These are phyloP conservation scores for Helichrysum umbraculigerum DNA, from an alignment of 129 eudicot genomes.

Conservation along the genomic window DNA sequence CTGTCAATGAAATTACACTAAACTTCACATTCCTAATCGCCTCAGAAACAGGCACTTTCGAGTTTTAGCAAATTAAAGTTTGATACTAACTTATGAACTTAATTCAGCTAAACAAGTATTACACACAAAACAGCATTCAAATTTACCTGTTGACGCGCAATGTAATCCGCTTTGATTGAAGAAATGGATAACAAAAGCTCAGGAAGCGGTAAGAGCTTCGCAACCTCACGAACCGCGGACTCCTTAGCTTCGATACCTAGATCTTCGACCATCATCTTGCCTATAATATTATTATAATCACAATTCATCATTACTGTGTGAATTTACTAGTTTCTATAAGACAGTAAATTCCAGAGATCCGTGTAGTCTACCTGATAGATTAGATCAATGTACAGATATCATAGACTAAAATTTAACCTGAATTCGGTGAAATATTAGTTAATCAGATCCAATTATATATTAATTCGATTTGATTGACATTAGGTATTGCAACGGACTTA, in stretches of 20 bases:
- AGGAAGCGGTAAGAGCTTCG: conserved; percentile 87
- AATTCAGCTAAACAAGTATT: neutral
- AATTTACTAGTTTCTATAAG: neutral
- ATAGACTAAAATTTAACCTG: neutral
- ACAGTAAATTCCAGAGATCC: neutral
- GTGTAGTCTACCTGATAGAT: neutral
- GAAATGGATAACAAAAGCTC: conserved; percentile 88
- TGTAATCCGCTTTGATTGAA: conserved; percentile 90
- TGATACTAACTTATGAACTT: neutral
- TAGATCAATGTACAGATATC: neutral
- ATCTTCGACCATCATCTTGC: conserved; percentile 92
- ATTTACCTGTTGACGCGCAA: conserved; percentile 88
- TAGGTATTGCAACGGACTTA: neutral
- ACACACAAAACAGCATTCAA: neutral
- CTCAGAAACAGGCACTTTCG: neutral
- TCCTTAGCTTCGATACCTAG: conserved; percentile 96
- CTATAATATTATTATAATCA: neutral
- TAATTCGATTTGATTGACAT: neutral
- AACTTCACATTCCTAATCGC: conserved; percentile 8
- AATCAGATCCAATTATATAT: neutral
- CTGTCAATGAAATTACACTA: neutral
- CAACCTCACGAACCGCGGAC: conserved; percentile 97
- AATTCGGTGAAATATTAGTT: neutral
- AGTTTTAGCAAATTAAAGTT: neutral
- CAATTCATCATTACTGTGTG: neutral